Percentiles rank a stretch among this genome's conserved stretches.
Evolutionary conservation across 1,284 basidiomycete species (phyloP).

Genomic region (Acaromyces ingoldii): DNA sequence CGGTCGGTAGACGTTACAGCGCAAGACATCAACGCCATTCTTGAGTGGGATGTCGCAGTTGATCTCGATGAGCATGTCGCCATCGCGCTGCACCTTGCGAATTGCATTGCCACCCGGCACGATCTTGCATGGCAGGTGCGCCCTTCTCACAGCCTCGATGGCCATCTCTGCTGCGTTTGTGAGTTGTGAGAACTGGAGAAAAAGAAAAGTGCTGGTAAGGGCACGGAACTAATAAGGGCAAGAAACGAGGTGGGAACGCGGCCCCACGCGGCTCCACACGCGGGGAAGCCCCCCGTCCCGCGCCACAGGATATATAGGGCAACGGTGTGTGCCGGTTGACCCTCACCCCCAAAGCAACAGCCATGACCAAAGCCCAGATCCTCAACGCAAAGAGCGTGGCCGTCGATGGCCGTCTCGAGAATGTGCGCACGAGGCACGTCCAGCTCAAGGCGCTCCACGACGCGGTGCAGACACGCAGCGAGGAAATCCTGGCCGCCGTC

Average conservation of each 20-base stretch:
- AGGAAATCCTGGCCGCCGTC: not conserved
- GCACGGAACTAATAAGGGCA: no score
- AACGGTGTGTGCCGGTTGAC: no score
- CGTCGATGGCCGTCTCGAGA: not conserved
- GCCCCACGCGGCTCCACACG: no score
- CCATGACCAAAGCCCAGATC: not conserved
- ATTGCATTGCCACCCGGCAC: constrained; percentile 14
- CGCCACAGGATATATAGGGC: no score
- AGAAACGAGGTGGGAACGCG: no score
- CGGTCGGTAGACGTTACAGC: constrained; percentile 46
- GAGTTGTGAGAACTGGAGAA: no score
- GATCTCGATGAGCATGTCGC: constrained; percentile 24
- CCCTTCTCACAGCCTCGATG: constrained; percentile 4
- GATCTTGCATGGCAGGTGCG: constrained; percentile 12
- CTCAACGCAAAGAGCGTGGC: not conserved
- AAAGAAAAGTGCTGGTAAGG: no score
- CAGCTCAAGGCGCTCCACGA: not conserved
- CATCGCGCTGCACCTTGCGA: constrained; percentile 7
- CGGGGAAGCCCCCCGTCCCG: no score
- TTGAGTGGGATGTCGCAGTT: constrained; percentile 48
- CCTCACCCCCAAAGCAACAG: no score
- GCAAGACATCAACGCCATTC: constrained; percentile 35
- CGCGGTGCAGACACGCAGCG: not conserved
- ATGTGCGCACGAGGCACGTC: not conserved
- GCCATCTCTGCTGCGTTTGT: no score